A percentile compares a stretch with the other conserved stretches of the same genome.
Conservation (phyloP, 2,329 filamentous ascomycete species). For the Aspergillus niger region DNA sequence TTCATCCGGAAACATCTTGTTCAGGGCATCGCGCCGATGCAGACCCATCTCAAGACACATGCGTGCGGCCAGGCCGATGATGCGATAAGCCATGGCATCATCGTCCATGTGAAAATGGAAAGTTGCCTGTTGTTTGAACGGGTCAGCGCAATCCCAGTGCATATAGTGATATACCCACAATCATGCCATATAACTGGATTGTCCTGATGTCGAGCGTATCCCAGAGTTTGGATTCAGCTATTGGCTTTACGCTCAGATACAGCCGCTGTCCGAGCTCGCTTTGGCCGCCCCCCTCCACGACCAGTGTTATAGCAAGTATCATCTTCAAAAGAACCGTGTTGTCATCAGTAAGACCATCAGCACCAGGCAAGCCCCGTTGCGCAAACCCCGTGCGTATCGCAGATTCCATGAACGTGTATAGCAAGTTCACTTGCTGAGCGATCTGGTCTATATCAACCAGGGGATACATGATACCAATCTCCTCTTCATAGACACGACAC, state of each 20-base stretch:
- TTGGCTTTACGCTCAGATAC: constrained; percentile 73
- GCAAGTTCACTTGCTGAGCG: constrained; percentile 67
- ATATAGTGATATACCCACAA: constrained; percentile 28
- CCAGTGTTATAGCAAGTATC: constrained; percentile 74
- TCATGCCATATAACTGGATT: constrained; percentile 60
- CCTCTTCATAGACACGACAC: constrained; percentile 80
- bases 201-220: constrained; percentile 59
- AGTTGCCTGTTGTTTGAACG: constrained; percentile 53
- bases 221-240: constrained; percentile 66
- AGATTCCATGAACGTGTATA: constrained; percentile 74
- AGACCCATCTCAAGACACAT: constrained; percentile 80
- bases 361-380: constrained; percentile 54
- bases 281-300: constrained; percentile 76
- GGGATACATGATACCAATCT: constrained; percentile 91
- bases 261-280: constrained; percentile 72
- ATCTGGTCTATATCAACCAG: constrained; percentile 73
- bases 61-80: constrained; percentile 79
- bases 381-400: constrained; percentile 61
- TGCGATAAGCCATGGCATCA: constrained; percentile 80
- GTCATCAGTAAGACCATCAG: constrained; percentile 63
- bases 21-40: constrained; percentile 74
- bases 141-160: constrained; percentile 7
- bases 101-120: constrained; percentile 87
- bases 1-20: constrained; percentile 66
- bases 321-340: constrained; percentile 76